Evolutionary conservation across 2,329 filamentous ascomycete species (phyloP), one percentile per base, ranked within the genome.

Genomic region (Diplocarpon rosae): DNA sequence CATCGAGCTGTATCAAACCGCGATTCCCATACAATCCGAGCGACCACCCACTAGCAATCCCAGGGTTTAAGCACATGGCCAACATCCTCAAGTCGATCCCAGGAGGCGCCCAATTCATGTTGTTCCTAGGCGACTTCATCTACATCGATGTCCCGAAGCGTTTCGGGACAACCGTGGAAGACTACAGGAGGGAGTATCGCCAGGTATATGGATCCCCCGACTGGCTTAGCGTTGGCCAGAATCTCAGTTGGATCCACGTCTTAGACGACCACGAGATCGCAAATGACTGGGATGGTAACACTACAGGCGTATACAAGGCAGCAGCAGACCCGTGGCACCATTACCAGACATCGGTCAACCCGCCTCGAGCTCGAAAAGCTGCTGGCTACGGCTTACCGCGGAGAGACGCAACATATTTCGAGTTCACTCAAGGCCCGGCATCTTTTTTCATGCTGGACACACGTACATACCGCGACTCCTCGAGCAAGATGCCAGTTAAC

Each of bases 401-500:
- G 51, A 43, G 66, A 36, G 76, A 76, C 14, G 79, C 81, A 0
- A 94, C 87, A 0, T 96, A 92, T 66, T 96, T 89, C 62, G 78
- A 80, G 16, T 98, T 98, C 63, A 77, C 76, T 1, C 85, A 95
- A 61, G 92, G 92, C 0, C 90, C 90, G 0, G 89, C 87, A 1
- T 83, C 84, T 32, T 95, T 96, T 67, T 98, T 96, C 70, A 79
- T 98, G 69, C 71, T 95, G 40, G 92, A 98, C 61, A 95, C 90
- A 0, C 78, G 92, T 42, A 83, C 84, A 32, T 93, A 94, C 61
- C 83, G 90, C 37, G 88, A 75, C 12, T 65, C 83, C 5, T 78
- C 72, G 53, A 81, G 78, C 58, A 65, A 66, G 10, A 67, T 75
- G 8, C 70, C 81, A 6, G 74, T 73, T 36, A 72, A 79, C 29